Base-by-base conservation (phyloP, 371 early-diverging fungal species). In the Catenaria anguillulae region DNA sequence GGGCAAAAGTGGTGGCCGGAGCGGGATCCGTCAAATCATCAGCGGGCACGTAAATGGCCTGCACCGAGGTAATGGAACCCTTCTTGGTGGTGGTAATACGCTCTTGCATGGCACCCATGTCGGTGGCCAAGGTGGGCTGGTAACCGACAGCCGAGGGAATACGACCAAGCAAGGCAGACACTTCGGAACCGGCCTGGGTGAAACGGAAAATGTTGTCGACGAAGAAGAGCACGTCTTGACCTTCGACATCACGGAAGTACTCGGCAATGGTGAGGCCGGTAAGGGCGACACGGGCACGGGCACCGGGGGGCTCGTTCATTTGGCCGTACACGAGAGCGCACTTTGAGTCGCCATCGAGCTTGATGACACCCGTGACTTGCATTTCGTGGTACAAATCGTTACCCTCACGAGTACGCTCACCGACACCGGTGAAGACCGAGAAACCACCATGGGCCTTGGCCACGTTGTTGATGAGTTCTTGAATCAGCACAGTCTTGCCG, bases 241-340 rank as follows among this genome's bases (percentile, higher is more conserved):
- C 95, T 78, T 96, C 97, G 70, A 89, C 85, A 76, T 96, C 97
- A 88, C 97, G 92, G 92, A 96, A 96, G 82, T 96, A 94, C 80
- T 96, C 97, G 71, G 97, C 97, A 68, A 96, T 85, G 72, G 97
- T 96, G 72, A 96, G 77, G 71, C 97, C 97, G 63, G 97, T 96
- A 73, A 96, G 77, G 63, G 97, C 97, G 62, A 96, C 97, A 89
- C 97, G 93, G 68, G 97, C 97, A 89, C 97, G 93, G 70, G 97
- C 97, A 77, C 97, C 97, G 67, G 97, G 97, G 77, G 97, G 95
- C 80, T 96, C 97, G 90, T 96, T 96, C 97, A 96, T 96, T 81
- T 96, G 94, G 68, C 97, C 97, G 81, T 89, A 96, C 66, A 96
- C 95, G 61, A 93, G 84, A 37, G 93, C 93, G 67, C 90, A 89